A percentile compares a stretch with the other conserved stretches of the same genome.
phyloP scores from a whole-genome alignment of 78 protist species.

The Planoprotostelium fungivorum region DNA sequence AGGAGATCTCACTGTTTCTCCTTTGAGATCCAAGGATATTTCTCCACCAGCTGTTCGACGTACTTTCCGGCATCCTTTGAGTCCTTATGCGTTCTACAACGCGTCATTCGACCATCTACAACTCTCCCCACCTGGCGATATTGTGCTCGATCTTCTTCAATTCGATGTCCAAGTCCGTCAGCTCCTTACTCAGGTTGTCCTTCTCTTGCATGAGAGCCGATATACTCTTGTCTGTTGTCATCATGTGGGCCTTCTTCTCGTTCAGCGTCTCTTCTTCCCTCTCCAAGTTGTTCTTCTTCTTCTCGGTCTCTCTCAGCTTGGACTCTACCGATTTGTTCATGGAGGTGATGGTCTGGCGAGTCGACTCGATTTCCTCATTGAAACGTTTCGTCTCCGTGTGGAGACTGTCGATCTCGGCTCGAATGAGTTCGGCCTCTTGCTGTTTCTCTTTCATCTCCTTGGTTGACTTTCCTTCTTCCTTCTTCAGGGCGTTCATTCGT shows the following conservation, averaged over 20 bases:
- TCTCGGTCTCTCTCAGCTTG: not conserved
- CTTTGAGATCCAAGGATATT: slow-evolving; percentile 65
- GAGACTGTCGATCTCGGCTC: slow-evolving; percentile 37
- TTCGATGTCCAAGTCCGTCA: not conserved
- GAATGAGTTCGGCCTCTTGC: slow-evolving; percentile 3
- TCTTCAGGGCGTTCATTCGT: slow-evolving; percentile 6
- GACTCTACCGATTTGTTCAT: slow-evolving; percentile 10
- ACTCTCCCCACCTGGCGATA: not conserved
- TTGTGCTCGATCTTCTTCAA: slow-evolving; percentile 17
- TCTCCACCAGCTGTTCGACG: slow-evolving; percentile 1
- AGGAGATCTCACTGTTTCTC: slow-evolving; percentile 33
- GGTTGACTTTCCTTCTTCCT: slow-evolving; percentile 25
- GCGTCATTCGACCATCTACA: not conserved
- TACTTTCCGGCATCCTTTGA: slow-evolving; percentile 9
- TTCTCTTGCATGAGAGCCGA: not conserved
- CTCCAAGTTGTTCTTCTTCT: not conserved
- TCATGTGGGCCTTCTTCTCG: slow-evolving; percentile 5
- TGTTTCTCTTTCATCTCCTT: slow-evolving; percentile 24
- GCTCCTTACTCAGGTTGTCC: not conserved
- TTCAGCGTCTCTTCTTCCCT: not conserved
- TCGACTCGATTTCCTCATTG: slow-evolving; percentile 16
- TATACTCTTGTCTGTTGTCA: slow-evolving; percentile 12
- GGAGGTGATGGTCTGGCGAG: slow-evolving; percentile 3
- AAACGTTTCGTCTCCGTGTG: slow-evolving; percentile 13
- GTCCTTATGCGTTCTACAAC: slow-evolving; percentile 10